Conservation (phyloP, 257 asterid genomes). For the Echites panduratus region DNA sequence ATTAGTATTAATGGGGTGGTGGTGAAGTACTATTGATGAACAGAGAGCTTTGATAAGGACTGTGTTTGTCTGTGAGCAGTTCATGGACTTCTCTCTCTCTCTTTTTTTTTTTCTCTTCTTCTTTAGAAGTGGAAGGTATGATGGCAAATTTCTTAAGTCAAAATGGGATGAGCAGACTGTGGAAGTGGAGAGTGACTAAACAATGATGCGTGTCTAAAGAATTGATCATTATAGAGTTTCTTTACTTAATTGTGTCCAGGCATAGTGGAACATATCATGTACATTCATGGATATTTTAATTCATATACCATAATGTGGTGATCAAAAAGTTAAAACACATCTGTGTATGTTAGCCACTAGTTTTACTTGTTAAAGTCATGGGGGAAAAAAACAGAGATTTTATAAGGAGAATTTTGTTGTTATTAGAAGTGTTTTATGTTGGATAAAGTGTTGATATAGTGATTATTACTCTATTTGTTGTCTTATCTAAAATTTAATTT, state of each 20-base stretch:
- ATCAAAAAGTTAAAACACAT: background rate
- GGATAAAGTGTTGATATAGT: too few relatives aligned
- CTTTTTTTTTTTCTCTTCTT: too few relatives aligned
- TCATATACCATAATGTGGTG: background rate
- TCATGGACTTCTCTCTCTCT: background rate
- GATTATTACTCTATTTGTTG: too few relatives aligned
- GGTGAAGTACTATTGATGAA: background rate
- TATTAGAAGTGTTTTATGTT: too few relatives aligned
- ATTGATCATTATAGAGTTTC: background rate
- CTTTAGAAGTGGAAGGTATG: conserved; percentile 21
- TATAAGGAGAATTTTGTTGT: too few relatives aligned
- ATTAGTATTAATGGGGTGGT: background rate
- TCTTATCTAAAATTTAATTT: too few relatives aligned
- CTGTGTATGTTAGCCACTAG: background rate
- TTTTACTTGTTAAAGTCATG: background rate
- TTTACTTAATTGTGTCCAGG: background rate
- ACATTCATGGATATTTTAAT: background rate
- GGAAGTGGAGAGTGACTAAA: conserved; percentile 36
- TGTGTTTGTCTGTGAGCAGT: background rate
- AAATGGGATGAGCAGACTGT: conserved; percentile 18
- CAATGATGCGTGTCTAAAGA: conserved; percentile 19
- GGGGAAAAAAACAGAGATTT: too few relatives aligned
- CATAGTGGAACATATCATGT: conserved; percentile 10
- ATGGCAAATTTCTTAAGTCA: conserved; percentile 29
- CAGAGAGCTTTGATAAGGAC: too few relatives aligned